phyloP scores from a whole-genome alignment of 1,284 basidiomycete genomes.

The Leccinum proliferum region DNA sequence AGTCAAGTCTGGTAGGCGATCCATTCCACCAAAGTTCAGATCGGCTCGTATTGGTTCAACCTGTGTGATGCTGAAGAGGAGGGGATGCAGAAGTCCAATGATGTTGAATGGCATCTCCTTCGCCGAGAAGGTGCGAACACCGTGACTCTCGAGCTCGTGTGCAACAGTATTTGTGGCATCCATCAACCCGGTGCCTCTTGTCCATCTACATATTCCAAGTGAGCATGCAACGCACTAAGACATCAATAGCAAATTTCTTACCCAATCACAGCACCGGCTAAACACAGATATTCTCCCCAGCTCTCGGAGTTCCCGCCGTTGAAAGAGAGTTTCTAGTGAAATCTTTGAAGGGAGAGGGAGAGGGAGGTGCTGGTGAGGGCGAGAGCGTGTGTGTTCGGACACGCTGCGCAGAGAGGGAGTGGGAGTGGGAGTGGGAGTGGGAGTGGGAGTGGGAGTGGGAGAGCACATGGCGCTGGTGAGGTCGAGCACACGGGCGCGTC shows the following conservation, averaged over 20 bases:
- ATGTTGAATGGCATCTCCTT: conserved; percentile 99
- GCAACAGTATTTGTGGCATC: conserved; percentile 93
- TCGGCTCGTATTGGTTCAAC: conserved; percentile 99
- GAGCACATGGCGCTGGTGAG: no score
- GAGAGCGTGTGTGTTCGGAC: no score
- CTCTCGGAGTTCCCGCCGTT: conserved; percentile 96
- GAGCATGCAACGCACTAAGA: conserved; percentile 2
- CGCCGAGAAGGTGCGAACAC: conserved; percentile 96
- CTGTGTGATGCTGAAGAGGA: conserved; percentile 99
- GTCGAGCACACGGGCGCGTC: no score
- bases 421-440: no score
- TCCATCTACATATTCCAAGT: conserved; percentile 60
- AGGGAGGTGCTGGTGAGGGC: no score
- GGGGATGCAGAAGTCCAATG: conserved; percentile 96
- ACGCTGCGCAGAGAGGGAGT: no score
- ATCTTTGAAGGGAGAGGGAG: conserved; percentile 68
- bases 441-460: no score
- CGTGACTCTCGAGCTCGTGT: conserved; percentile 89
- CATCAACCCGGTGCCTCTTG: conserved; percentile 98
- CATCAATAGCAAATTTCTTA: conserved; percentile 29
- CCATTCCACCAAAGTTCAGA: conserved; percentile 90
- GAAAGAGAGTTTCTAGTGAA: conserved; percentile 95
- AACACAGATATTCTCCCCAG: conserved; percentile 98
- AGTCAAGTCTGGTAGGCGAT: conserved; percentile 91
- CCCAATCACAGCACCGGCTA: conserved; percentile 98